A percentile compares a stretch with the other conserved stretches of the same genome.
These are phyloP conservation scores for Zopfia rhizophila DNA, from an alignment of 2,329 filamentous ascomycete genomes.

Conservation along the genomic window DNA sequence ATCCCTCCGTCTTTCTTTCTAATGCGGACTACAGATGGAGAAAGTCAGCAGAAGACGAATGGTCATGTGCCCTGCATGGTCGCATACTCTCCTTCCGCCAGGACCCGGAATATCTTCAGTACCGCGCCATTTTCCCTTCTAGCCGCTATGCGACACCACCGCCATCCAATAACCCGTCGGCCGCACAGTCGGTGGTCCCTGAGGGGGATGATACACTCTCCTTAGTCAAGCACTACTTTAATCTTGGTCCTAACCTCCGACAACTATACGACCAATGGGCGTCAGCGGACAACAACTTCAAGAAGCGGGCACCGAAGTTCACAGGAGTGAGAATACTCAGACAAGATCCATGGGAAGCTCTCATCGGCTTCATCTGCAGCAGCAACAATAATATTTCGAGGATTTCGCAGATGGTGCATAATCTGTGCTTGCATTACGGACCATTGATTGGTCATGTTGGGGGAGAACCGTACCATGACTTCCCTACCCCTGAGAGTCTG, in stretches of 20 bases:
- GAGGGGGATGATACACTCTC: constrained; percentile 76
- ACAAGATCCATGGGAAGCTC: constrained; percentile 95
- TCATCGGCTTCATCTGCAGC: constrained; percentile 96
- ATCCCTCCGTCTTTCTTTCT: constrained; percentile 6
- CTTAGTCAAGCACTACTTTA: constrained; percentile 86
- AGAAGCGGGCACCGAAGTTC: constrained; percentile 85
- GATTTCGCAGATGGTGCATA: constrained; percentile 97
- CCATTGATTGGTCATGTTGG: constrained; percentile 76
- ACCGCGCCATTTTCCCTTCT: constrained; percentile 72
- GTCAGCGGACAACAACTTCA: constrained; percentile 84
- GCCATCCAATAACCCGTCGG: constrained; percentile 47
- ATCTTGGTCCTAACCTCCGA: constrained; percentile 79
- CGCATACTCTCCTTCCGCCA: constrained; percentile 87
- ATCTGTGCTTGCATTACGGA: constrained; percentile 88
- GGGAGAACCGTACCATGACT: constrained; percentile 82
- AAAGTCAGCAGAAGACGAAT: constrained; percentile 81
- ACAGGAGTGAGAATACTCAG: constrained; percentile 90
- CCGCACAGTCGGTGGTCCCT: constrained; percentile 39
- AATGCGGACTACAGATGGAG: constrained; percentile 73
- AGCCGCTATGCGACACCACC: constrained; percentile 49
- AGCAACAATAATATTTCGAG: constrained; percentile 98
- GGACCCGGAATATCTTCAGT: constrained; percentile 81
- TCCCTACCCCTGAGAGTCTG: constrained; percentile 81
- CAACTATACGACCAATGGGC: constrained; percentile 90
- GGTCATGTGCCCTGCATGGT: constrained; percentile 88